phyloP scores from a whole-genome alignment of 768 basidiomycete genomes.

The Boletus pseudopeckii region DNA sequence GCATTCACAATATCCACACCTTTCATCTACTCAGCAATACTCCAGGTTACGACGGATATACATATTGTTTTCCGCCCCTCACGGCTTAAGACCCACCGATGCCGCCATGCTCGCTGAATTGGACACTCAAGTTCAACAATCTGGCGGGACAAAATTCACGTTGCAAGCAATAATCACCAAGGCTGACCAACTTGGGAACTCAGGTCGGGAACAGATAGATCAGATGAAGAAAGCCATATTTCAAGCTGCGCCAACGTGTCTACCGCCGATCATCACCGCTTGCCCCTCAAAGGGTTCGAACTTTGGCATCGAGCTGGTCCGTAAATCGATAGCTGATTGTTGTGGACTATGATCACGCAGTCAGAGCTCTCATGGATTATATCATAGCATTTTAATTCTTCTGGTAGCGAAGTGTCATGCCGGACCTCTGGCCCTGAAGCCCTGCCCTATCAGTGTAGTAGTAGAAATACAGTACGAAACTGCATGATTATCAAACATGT shows the following conservation, averaged over 20 bases:
- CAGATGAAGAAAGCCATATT: slow-evolving; percentile 51
- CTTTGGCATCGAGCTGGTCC: slow-evolving; percentile 56
- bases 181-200: slow-evolving; percentile 46
- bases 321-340: slow-evolving; percentile 56
- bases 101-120: slow-evolving; percentile 59
- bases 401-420: neutral
- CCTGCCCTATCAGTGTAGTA: too few species aligned
- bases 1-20: neutral
- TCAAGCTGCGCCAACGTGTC: slow-evolving; percentile 52
- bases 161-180: slow-evolving; percentile 75
- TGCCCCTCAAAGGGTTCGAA: slow-evolving; percentile 45
- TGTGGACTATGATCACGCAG: slow-evolving; percentile 40
- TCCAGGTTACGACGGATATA: slow-evolving; percentile 66
- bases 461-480: too few species aligned
- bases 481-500: too few species aligned
- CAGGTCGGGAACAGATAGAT: slow-evolving; percentile 36
- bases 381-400: neutral
- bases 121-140: slow-evolving; percentile 28
- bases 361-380: neutral
- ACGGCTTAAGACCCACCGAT: slow-evolving; percentile 57
- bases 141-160: slow-evolving; percentile 45
- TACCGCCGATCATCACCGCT: slow-evolving; percentile 60
- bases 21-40: neutral
- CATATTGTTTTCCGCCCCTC: slow-evolving; percentile 66
- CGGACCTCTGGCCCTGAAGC: too few species aligned